Evolutionary conservation across 2,329 filamentous ascomycete species (phyloP).

Genomic region (Trichoderma sp.): DNA sequence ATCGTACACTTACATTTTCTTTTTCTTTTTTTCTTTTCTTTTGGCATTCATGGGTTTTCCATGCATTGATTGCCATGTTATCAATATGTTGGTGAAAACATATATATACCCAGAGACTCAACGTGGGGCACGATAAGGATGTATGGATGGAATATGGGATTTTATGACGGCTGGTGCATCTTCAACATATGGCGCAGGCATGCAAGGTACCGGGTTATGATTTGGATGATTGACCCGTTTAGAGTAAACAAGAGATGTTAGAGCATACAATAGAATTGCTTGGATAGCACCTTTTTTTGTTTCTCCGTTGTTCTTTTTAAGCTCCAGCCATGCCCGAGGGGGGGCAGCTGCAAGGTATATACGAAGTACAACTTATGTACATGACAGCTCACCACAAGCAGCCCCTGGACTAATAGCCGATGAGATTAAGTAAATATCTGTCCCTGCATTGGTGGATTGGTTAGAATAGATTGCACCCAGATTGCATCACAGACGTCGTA

Average conservation of each 20-base stretch:
- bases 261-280: slow-evolving; percentile 6
- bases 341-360: not conserved
- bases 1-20: not conserved
- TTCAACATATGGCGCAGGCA: slow-evolving; percentile 22
- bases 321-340: not conserved
- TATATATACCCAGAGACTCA: slow-evolving; percentile 17
- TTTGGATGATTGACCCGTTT: not conserved
- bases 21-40: not conserved
- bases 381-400: not conserved
- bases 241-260: slow-evolving; percentile 11
- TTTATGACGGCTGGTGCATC: slow-evolving; percentile 17
- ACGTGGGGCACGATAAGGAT: slow-evolving; percentile 18
- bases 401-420: not conserved
- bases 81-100: not conserved
- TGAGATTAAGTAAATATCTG: not conserved
- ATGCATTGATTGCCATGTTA: not conserved
- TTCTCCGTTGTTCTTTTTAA: not conserved
- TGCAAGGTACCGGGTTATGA: not conserved
- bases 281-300: not conserved
- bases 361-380: not conserved
- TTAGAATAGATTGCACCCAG: not conserved
- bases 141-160: slow-evolving; percentile 5
- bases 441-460: not conserved
- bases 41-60: slow-evolving; percentile 2
- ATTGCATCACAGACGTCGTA: not conserved